Conservation (phyloP, 2,329 filamentous ascomycete species). For the Stemphylium lycopersici region DNA sequence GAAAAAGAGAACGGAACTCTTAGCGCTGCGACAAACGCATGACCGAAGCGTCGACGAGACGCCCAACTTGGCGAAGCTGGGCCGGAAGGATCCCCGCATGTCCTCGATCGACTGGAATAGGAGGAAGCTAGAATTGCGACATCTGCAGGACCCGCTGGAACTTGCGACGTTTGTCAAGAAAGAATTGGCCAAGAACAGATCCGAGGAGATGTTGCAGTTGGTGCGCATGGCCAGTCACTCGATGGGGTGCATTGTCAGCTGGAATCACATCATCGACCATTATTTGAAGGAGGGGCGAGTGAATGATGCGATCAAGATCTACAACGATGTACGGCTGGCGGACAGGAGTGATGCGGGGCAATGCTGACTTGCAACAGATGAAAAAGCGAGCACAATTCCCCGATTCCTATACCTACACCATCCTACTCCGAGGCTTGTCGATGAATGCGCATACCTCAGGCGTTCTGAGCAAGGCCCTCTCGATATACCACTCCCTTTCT, state of each 20-base stretch:
- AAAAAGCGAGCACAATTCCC: constrained; percentile 87
- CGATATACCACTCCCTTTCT: constrained; percentile 78
- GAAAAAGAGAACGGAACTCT: constrained; percentile 30
- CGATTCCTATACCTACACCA: constrained; percentile 82
- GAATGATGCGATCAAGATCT: constrained; percentile 75
- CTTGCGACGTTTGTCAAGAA: constrained; percentile 71
- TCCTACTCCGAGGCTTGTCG: constrained; percentile 78
- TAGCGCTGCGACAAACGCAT: constrained; percentile 22
- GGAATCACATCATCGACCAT: constrained; percentile 85
- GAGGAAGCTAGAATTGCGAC: constrained; percentile 64
- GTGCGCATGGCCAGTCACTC: constrained; percentile 71
- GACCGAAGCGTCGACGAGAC: constrained; percentile 10
- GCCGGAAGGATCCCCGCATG: constrained; percentile 33
- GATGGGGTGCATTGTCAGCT: constrained; percentile 73
- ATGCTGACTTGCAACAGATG: constrained; percentile 64
- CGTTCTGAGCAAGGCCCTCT: constrained; percentile 71
- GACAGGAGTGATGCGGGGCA: background rate
- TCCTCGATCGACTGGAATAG: constrained; percentile 38
- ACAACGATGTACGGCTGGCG: constrained; percentile 72
- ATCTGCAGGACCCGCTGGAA: constrained; percentile 72
- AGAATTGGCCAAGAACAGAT: constrained; percentile 64
- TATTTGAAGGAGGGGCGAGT: constrained; percentile 67
- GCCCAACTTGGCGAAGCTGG: constrained; percentile 31
- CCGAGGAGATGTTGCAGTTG: constrained; percentile 71
- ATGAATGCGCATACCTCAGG: constrained; percentile 63